Percentiles rank a stretch among this genome's conserved stretches.
These are phyloP conservation scores for Cucurbita pepo DNA, from an alignment of 306 rosid species.

Conservation along the genomic window DNA sequence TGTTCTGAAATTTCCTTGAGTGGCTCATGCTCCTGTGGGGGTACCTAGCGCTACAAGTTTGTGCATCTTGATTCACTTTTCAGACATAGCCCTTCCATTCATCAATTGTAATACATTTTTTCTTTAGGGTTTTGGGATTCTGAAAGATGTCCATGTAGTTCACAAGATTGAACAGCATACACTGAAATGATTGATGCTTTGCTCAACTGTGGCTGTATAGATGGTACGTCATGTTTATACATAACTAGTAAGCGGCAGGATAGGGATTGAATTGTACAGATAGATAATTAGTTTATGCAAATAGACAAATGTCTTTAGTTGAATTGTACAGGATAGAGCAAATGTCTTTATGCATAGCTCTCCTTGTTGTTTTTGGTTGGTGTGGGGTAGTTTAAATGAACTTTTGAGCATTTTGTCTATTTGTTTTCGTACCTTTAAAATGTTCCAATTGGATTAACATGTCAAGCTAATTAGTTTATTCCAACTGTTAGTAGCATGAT, in stretches of 20 bases:
- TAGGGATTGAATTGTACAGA: background rate
- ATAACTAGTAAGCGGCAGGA: background rate
- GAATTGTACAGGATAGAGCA: background rate
- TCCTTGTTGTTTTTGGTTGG: background rate
- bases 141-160: constrained; percentile 45
- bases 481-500: constrained; percentile 21
- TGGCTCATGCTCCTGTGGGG: background rate
- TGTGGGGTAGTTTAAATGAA: background rate
- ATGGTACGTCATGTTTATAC: constrained; percentile 35
- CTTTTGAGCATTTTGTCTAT: background rate
- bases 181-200: constrained; percentile 61
- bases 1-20: background rate
- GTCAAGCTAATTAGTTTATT: background rate
- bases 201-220: constrained; percentile 46
- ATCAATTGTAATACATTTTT: background rate
- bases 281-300: background rate
- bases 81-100: background rate
- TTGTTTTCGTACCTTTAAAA: background rate
- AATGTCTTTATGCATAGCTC: background rate
- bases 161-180: constrained; percentile 62
- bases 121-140: constrained; percentile 52
- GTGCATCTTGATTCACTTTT: background rate
- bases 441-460: background rate
- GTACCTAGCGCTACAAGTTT: background rate
- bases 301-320: no score